Percentiles rank a stretch among this genome's conserved stretches.
phyloP scores from a whole-genome alignment of 495 filamentous ascomycete genomes.

The Schizothecium vesticola region DNA sequence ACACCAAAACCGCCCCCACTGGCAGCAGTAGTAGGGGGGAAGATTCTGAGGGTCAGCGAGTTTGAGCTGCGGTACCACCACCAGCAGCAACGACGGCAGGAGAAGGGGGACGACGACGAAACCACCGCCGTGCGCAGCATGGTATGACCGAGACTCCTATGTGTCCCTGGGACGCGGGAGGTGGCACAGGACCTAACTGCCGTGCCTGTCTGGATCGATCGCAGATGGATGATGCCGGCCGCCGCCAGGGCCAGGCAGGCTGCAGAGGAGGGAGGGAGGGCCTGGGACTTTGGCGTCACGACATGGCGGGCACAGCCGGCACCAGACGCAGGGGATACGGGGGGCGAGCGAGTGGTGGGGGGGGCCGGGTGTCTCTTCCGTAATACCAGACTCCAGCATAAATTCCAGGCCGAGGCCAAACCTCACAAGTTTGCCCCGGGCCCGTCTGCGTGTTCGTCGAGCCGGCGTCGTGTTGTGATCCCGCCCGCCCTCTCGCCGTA shows the following conservation, averaged over 20 bases:
- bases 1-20: not conserved
- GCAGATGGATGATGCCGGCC: not conserved
- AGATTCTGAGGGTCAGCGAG: not conserved
- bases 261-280: not conserved
- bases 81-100: not conserved
- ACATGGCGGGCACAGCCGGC: not conserved
- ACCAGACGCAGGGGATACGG: not conserved
- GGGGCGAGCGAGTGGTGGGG: not conserved
- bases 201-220: not conserved
- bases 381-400: not conserved
- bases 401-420: not conserved
- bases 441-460: not conserved
- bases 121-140: not conserved
- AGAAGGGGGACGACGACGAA: not conserved
- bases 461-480: not conserved
- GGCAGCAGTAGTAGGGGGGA: not conserved
- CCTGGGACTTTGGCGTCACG: not conserved
- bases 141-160: not conserved
- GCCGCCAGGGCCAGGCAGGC: not conserved
- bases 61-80: not conserved
- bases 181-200: not conserved
- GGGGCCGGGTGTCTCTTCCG: not conserved
- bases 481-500: not conserved
- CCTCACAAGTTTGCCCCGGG: not conserved
- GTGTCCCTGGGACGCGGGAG: not conserved